Percentiles rank a stretch among this genome's conserved stretches.
phyloP scores from a whole-genome alignment of 1,139 yeast species.

The Candida sp. region DNA sequence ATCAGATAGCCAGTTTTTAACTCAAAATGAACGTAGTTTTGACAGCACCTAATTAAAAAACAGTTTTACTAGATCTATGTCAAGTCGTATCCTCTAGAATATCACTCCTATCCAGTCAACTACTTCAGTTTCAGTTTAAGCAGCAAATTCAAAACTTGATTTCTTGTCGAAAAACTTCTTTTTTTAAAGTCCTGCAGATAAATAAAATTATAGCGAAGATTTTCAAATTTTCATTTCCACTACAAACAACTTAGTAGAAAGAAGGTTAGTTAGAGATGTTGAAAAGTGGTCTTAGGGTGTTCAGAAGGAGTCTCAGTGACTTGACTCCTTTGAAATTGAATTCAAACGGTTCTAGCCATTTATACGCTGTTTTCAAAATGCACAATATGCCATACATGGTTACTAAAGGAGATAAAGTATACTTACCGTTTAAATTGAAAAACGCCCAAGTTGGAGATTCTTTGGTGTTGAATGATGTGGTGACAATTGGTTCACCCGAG shows the following conservation, averaged over 20 bases:
- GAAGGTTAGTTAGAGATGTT: not conserved
- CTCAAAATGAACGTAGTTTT: not conserved
- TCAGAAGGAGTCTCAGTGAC: conserved; percentile 7
- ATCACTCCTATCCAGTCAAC: not conserved
- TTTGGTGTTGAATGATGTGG: conserved; percentile 68
- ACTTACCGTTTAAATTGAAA: conserved; percentile 73
- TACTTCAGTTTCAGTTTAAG: not conserved
- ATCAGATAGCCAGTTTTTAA: not conserved
- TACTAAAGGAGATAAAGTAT: conserved; percentile 84
- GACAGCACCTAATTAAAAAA: not conserved
- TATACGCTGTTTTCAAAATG: conserved; percentile 81
- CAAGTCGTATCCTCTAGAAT: not conserved
- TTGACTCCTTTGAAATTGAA: conserved; percentile 60
- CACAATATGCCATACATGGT: conserved; percentile 87
- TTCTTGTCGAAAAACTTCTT: not conserved
- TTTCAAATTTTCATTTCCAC: not conserved
- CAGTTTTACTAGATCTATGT: not conserved
- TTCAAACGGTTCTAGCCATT: conserved; percentile 39
- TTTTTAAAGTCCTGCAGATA: not conserved
- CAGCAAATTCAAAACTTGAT: not conserved
- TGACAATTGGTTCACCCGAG: conserved; percentile 82
- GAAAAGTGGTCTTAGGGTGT: not conserved
- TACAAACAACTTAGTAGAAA: not conserved
- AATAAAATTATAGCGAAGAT: not conserved
- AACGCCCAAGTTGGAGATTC: conserved; percentile 80